Percentiles rank a stretch among this genome's conserved stretches.
These are phyloP conservation scores for Ananas comosus DNA, from an alignment of 176 grass and related monocot genomes.

Conservation along the genomic window DNA sequence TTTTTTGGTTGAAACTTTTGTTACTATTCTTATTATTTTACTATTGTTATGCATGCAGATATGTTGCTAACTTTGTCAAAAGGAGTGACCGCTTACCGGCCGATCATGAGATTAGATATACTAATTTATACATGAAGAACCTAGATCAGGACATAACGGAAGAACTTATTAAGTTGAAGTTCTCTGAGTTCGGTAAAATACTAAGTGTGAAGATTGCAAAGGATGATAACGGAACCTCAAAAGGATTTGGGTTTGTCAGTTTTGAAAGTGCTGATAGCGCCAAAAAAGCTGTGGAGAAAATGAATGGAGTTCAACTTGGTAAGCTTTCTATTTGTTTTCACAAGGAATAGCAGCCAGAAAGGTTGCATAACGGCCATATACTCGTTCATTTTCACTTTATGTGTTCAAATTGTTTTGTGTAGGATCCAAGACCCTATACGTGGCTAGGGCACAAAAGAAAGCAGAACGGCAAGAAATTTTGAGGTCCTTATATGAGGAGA, in stretches of 20 bases:
- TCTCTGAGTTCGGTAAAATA: conserved; percentile 58
- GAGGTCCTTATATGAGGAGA: conserved; percentile 50
- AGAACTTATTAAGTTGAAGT: conserved; percentile 62
- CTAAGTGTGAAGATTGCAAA: conserved; percentile 52
- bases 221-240: conserved; percentile 50
- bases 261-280: conserved; percentile 60
- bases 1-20: neutral
- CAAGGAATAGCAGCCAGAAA: neutral
- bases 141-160: conserved; percentile 69
- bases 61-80: conserved; percentile 63
- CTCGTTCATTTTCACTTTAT: neutral
- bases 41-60: conserved; percentile 19
- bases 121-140: conserved; percentile 92
- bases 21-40: neutral
- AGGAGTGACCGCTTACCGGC: conserved; percentile 39
- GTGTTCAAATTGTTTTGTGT: conserved; percentile 9
- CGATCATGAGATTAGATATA: conserved; percentile 47
- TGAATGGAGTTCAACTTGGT: conserved; percentile 76
- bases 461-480: conserved; percentile 64
- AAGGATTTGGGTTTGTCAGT: conserved; percentile 76
- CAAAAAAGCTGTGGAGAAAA: conserved; percentile 50
- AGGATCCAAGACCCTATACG: conserved; percentile 71
- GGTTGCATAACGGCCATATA: neutral
- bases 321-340: conserved; percentile 1
- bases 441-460: conserved; percentile 81